Percentiles rank a stretch among this genome's conserved stretches.
Conservation (phyloP, 306 rosid species). For the Cicer cuneatum region DNA sequence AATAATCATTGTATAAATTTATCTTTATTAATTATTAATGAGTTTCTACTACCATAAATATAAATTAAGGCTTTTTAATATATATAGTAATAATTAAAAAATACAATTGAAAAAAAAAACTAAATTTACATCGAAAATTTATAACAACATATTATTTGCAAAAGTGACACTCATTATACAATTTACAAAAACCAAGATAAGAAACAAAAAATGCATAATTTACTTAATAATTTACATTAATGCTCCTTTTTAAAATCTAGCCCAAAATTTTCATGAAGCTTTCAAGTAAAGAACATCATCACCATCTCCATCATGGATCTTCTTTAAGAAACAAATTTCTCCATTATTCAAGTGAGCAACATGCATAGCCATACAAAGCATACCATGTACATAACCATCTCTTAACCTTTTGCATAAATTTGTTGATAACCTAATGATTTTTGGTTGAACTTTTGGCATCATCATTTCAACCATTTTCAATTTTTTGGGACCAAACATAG, state of each 20-base stretch:
- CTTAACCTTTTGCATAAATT: slow-evolving; percentile 51
- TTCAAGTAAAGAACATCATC: slow-evolving; percentile 35
- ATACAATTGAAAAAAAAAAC: no score
- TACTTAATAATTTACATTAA: slow-evolving; percentile 2
- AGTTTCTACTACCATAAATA: no score
- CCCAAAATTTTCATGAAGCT: slow-evolving; percentile 26
- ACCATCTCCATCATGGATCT: slow-evolving; percentile 39
- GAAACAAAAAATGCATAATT: not conserved
- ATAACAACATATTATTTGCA: no score
- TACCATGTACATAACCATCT: slow-evolving; percentile 61
- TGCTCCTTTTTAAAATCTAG: not conserved
- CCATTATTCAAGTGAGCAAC: slow-evolving; percentile 52
- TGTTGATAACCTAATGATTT: slow-evolving; percentile 36
- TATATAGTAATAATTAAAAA: no score
- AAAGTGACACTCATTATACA: no score
- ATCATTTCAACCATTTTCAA: slow-evolving; percentile 25
- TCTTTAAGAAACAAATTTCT: slow-evolving; percentile 44
- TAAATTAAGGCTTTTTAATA: no score
- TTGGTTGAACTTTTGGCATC: slow-evolving; percentile 45
- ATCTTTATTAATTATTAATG: no score
- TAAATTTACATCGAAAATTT: no score
- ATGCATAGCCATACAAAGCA: slow-evolving; percentile 63
- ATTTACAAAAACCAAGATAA: no score
- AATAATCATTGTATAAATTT: no score
- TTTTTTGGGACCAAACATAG: slow-evolving; percentile 10